Evolutionary conservation across 2,329 filamentous ascomycete genomes (phyloP).

Genomic region (Colletotrichum aenigma): DNA sequence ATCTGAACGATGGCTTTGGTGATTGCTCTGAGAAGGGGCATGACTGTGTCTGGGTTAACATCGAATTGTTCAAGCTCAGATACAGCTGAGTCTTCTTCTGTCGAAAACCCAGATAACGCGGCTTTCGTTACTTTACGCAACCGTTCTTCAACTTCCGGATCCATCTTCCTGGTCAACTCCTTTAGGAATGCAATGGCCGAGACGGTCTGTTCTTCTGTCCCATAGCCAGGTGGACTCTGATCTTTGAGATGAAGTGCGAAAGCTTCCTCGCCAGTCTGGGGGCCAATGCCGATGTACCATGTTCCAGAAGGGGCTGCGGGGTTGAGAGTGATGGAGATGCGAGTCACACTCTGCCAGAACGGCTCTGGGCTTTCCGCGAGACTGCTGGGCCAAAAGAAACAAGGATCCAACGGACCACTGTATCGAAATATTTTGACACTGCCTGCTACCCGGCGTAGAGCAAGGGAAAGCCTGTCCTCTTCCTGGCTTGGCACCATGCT

Average conservation of each 20-base stretch:
- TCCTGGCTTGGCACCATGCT: background rate
- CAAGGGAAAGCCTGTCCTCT: background rate
- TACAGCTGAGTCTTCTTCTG: no score
- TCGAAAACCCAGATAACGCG: no score
- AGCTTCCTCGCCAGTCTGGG: background rate
- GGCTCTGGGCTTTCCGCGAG: background rate
- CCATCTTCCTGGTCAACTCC: background rate
- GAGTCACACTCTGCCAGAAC: background rate
- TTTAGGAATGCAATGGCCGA: accelerated
- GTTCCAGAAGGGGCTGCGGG: background rate
- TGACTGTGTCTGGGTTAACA: background rate
- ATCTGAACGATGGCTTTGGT: background rate
- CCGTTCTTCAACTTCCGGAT: background rate
- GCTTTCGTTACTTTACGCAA: no score
- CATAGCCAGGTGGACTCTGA: background rate
- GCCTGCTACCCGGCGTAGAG: background rate
- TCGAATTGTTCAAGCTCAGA: no score
- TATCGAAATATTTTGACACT: background rate
- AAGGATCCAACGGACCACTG: background rate
- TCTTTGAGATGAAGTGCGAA: background rate
- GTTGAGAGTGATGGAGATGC: background rate
- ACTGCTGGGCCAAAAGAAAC: background rate
- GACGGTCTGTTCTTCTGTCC: background rate
- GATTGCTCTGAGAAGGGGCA: background rate
- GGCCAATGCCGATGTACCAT: background rate